Percentiles rank a stretch among this genome's conserved stretches.
These are phyloP conservation scores for Juglanconis oblonga DNA, from an alignment of 2,329 filamentous ascomycete genomes.

Conservation along the genomic window DNA sequence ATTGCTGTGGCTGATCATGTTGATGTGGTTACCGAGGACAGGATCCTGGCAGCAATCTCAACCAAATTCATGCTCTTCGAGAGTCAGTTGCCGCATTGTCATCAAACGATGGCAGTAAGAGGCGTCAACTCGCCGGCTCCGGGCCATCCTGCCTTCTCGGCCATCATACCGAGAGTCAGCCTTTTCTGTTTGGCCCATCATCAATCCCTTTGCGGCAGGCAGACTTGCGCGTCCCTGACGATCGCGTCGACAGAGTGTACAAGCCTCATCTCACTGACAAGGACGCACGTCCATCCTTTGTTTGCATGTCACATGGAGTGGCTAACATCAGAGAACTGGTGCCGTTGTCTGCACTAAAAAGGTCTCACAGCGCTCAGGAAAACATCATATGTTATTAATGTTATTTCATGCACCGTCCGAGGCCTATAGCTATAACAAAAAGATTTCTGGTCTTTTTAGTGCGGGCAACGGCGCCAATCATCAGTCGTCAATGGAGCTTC, in stretches of 20 bases:
- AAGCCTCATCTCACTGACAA: background rate
- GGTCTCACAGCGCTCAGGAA: background rate
- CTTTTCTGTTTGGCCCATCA: no score
- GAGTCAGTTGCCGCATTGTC: constrained; percentile 13
- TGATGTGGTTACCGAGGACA: background rate
- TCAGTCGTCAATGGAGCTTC: no score
- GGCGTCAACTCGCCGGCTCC: background rate
- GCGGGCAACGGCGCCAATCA: no score
- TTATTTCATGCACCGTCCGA: no score
- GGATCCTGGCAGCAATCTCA: background rate
- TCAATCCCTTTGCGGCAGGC: background rate
- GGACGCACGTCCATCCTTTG: background rate
- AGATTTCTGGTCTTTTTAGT: no score
- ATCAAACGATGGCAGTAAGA: constrained; percentile 11
- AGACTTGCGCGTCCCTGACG: background rate
- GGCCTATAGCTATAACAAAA: no score
- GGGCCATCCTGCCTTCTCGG: background rate
- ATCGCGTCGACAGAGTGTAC: no score
- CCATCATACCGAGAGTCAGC: no score
- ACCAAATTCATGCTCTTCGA: constrained; percentile 5
- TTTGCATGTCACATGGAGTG: background rate
- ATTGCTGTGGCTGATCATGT: background rate
- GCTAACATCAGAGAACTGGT: background rate
- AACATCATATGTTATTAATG: background rate
- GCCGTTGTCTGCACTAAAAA: background rate